Evolutionary conservation across 805 yeast species (phyloP).

Genomic region (Saccharomycopsis fibuligera): DNA sequence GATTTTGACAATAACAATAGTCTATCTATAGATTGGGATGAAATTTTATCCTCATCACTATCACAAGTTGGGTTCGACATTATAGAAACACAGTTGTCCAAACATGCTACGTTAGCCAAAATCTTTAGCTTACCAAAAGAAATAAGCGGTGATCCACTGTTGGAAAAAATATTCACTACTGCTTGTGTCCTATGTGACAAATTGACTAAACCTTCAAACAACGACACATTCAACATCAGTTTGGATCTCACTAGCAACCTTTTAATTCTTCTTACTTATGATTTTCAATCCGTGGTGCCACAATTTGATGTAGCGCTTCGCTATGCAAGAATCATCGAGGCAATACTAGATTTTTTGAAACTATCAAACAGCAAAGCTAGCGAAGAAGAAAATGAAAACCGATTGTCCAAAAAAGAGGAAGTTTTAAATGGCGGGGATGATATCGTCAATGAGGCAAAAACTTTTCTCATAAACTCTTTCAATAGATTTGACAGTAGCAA

Average conservation of each 20-base stretch:
- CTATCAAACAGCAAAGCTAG: neutral
- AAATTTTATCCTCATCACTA: conserved; percentile 7
- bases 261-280: conserved; percentile 12
- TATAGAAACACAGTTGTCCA: conserved; percentile 9
- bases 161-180: neutral
- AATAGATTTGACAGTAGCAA: conserved; percentile 1
- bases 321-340: conserved; percentile 10
- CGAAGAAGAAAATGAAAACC: neutral
- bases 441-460: neutral
- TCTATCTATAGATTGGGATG: conserved; percentile 12
- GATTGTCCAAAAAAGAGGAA: neutral
- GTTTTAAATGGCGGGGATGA: neutral
- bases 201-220: conserved; percentile 20
- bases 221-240: conserved; percentile 19
- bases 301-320: conserved; percentile 9
- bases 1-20: conserved; percentile 8
- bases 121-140: neutral
- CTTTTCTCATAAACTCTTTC: neutral
- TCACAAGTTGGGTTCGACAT: conserved; percentile 17
- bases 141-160: neutral
- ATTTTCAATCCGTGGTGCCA: neutral
- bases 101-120: conserved; percentile 9
- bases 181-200: conserved; percentile 18
- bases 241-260: conserved; percentile 15
- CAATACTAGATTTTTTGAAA: conserved; percentile 7